Evolutionary conservation across 345 rosid species (phyloP), one percentile per base, ranked within the genome.

Genomic region (Carallia brachiata): DNA sequence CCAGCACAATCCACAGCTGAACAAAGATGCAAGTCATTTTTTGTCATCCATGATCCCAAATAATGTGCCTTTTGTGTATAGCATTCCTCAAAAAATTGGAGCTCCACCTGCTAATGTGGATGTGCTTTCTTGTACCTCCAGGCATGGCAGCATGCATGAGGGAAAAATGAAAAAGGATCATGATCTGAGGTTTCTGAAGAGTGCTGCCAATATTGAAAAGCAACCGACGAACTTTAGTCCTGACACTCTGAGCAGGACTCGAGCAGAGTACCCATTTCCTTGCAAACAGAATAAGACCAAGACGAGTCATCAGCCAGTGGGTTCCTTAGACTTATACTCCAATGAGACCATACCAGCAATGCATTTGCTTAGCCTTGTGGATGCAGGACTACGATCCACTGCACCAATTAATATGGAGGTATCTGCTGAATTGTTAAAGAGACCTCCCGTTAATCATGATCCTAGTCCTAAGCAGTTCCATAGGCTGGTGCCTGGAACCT

Each of bases 331-430:
- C 65, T 70, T 80, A 10, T 86, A 71, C 72, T 76, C 92, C 52
- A 92, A 83, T 58, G 97, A 96, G 50, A 86, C 90, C 59, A 89
- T 92, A 73, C 87, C 98, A 8, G 96, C 98, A 18, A 79, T 96
- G 94, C 93, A 89, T 84, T 84, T 96, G 73, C 92, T 90, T 48
- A 90, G 95, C 81, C 97, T 90, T 56, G 89, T 90, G 97, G 90
- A 92, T 86, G 93, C 91, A 61, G 82, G 88, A 67, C 53, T 81
- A 23, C 75, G 61, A 16, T 82, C 97, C 60, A 82, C 83, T 74
- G 73, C 77, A 53, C 88, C 85, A 4, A 55, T 80, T 63, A 80
- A 77, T 72, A 73, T 80, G 67, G 84, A 84, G 36, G 83, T 62
- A 61, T 79, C 77, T 68, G 73, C 82, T 16, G 80, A 84, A 61